Percentiles rank a stretch among this genome's conserved stretches.
Evolutionary conservation across 768 basidiomycete genomes (phyloP).

Genomic region (Chalciporus piperatus): DNA sequence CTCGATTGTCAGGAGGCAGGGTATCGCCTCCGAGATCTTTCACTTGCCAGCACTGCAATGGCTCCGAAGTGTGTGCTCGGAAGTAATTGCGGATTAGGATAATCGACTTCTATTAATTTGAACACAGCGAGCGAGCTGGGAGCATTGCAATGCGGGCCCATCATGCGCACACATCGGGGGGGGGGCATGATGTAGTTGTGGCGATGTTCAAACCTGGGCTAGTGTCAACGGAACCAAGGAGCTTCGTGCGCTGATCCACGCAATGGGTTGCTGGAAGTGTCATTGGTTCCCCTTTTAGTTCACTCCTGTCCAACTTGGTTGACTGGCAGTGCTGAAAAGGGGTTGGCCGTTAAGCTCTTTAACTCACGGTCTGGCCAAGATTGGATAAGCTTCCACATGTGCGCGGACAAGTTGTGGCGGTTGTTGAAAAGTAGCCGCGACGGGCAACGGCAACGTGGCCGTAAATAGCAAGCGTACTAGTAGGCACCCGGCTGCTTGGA

Average conservation of each 20-base stretch:
- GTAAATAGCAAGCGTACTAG: constrained; percentile 26
- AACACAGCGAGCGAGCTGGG: constrained; percentile 16
- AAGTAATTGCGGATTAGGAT: constrained; percentile 20
- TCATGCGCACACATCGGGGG: neutral
- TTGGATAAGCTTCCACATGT: constrained; percentile 37
- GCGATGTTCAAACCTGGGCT: neutral
- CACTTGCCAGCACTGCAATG: constrained; percentile 30
- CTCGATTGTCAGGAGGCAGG: constrained; percentile 32
- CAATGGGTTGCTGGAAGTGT: constrained; percentile 3
- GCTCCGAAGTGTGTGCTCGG: constrained; percentile 28
- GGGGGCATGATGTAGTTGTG: neutral
- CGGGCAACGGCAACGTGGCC: constrained; percentile 48
- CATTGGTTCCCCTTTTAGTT: neutral
- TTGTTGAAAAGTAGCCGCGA: constrained; percentile 37
- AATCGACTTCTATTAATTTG: constrained; percentile 16
- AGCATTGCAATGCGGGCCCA: neutral
- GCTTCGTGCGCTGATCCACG: constrained; percentile 30
- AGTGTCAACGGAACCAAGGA: neutral
- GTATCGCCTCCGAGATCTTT: constrained; percentile 35
- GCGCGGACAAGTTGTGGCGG: constrained; percentile 34
- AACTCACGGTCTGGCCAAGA: constrained; percentile 33
- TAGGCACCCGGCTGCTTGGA: constrained; percentile 59
- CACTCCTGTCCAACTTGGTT: neutral
- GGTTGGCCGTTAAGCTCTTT: constrained; percentile 42
- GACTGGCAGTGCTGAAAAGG: constrained; percentile 26